A percentile compares a stretch with the other conserved stretches of the same genome.
phyloP scores from a whole-genome alignment of 2,329 filamentous ascomycete species.

The Botrytis cinerea region DNA sequence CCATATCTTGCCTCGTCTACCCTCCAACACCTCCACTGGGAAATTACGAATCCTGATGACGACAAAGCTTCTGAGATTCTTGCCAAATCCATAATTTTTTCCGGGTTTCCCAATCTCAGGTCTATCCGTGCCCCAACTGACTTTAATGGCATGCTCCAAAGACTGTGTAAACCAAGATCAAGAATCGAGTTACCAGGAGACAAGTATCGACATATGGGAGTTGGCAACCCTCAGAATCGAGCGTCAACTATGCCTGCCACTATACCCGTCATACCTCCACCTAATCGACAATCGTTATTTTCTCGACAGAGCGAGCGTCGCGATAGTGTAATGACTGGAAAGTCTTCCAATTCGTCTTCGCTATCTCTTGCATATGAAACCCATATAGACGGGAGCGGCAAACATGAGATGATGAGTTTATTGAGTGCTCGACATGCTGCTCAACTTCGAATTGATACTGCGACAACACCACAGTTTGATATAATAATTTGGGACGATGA shows the following conservation, averaged over 20 bases:
- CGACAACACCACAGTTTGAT: constrained; percentile 55
- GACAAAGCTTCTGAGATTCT: constrained; percentile 62
- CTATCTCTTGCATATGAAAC: constrained; percentile 15
- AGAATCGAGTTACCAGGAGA: constrained; percentile 38
- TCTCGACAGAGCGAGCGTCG: constrained; percentile 11
- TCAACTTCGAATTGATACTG: constrained; percentile 64
- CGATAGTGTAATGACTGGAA: constrained; percentile 18
- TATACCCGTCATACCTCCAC: constrained; percentile 24
- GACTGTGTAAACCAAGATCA: constrained; percentile 56
- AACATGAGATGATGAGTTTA: constrained; percentile 30
- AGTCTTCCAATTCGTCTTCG: constrained; percentile 9
- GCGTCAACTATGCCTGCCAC: constrained; percentile 29
- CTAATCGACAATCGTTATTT: constrained; percentile 26
- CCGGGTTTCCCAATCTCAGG: constrained; percentile 63
- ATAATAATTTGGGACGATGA: constrained; percentile 55
- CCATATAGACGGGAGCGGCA: constrained; percentile 21
- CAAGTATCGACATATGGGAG: constrained; percentile 34
- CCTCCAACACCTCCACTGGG: constrained; percentile 62
- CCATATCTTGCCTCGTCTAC: constrained; percentile 61
- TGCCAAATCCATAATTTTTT: constrained; percentile 60
- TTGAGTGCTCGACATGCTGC: constrained; percentile 61
- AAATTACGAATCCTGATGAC: constrained; percentile 48
- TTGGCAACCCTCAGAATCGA: constrained; percentile 32
- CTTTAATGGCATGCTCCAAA: constrained; percentile 68
- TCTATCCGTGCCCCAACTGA: constrained; percentile 67